Base-by-base conservation (phyloP, 306 rosid species). In the Pterocarpus macrocarpus region DNA sequence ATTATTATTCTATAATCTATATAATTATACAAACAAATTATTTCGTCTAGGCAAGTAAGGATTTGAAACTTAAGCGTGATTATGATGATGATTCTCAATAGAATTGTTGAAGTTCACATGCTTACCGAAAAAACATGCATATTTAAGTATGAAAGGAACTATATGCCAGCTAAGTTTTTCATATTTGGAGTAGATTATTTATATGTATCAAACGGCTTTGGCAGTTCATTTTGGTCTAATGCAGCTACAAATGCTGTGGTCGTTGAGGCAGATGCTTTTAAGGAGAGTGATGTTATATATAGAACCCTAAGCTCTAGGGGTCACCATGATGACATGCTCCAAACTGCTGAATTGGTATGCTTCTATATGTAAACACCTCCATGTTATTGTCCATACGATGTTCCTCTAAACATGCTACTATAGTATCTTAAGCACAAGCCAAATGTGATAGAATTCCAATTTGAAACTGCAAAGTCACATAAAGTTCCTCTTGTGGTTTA, bases 211-310 rank as follows among this genome's bases (percentile, higher is more conserved):
- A 41, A 55, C 68, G 80, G 28, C 7, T 65, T 73, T 70, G 83
- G 82, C 95, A 93, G 97, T 22, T 14, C 93, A 52, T 91, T 95
- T 65, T 93, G 99, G 99, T 43, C 74, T 36, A 92, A 49, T 73
- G 96, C 93, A 15, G 87, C 69, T 36, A 16, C 81, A 76, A 90
- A 85, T 15, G 88, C 85, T 8, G 97, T 93, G 87, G 84, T 90
- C 2, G 98, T 95, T 10, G 97, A 95, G 69, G 98, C 98, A 65
- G 99, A 95, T 88, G 99, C 99, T 81, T 93, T 95, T 74, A 95
- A 93, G 82, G 99, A 95, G 84, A 87, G 52, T 1, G 97, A 95
- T 69, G 94, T 95, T 39, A 72, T 95, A 75, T 95, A 88, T 61
- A 86, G 59, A 83, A 90, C 97, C 52, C 87, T 95, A 33, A 86